phyloP scores from a whole-genome alignment of 352 stramenopile genomes.

The Phytophthora meadii region DNA sequence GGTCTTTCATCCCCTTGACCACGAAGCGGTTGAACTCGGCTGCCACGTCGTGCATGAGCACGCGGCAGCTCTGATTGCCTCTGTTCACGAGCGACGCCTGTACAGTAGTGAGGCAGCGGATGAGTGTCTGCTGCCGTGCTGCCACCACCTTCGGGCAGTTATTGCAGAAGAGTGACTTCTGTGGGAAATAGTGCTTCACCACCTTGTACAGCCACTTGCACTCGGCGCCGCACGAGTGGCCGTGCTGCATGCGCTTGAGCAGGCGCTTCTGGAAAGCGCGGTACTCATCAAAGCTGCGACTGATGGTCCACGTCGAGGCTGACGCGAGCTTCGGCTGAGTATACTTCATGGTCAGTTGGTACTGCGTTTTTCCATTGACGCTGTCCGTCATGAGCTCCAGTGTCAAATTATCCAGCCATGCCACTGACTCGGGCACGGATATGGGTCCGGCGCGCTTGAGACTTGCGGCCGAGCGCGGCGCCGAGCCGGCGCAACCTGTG shows the following conservation, averaged over 20 bases:
- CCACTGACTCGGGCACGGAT: constrained; percentile 37
- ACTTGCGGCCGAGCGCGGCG: constrained; percentile 27
- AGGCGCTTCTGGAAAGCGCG: constrained; percentile 55
- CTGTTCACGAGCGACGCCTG: constrained; percentile 48
- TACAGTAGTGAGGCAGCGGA: constrained; percentile 43
- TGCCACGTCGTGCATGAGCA: constrained; percentile 42
- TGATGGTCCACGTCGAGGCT: constrained; percentile 40
- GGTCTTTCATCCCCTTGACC: constrained; percentile 41
- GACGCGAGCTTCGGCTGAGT: constrained; percentile 32
- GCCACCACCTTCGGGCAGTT: constrained; percentile 44
- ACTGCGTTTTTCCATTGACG: constrained; percentile 31
- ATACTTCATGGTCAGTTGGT: constrained; percentile 47
- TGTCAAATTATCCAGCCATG: constrained; percentile 45
- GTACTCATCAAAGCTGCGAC: constrained; percentile 56
- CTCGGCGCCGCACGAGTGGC: constrained; percentile 65
- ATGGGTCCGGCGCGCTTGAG: constrained; percentile 35
- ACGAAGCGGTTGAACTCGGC: constrained; percentile 50
- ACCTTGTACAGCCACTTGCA: constrained; percentile 76
- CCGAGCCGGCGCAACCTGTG: constrained; percentile 12
- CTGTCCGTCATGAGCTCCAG: constrained; percentile 32
- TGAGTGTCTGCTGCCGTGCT: constrained; percentile 42
- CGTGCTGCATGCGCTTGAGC: constrained; percentile 51
- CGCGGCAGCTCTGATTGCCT: constrained; percentile 44
- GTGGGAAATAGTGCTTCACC: constrained; percentile 68
- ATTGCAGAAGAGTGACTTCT: constrained; percentile 48